Percentiles rank a stretch among this genome's conserved stretches.
Evolutionary conservation across 129 eudicot genomes (phyloP).

Genomic region (Sambucus nigra): DNA sequence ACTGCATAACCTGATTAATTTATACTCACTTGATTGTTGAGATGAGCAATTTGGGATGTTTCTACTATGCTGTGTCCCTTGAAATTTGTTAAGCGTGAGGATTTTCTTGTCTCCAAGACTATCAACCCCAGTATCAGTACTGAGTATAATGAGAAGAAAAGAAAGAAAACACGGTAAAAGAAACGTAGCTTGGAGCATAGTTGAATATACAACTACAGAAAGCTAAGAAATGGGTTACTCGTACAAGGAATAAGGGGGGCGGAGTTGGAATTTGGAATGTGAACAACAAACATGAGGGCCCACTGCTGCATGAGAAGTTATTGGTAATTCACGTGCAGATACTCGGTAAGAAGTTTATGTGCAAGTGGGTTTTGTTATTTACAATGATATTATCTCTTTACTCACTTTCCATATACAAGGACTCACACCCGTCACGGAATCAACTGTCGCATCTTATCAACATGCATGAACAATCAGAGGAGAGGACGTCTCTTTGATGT

Average conservation of each 20-base stretch:
- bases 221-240: constrained; percentile 11
- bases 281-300: constrained; percentile 68
- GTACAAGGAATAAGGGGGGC: background rate
- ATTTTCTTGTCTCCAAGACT: constrained; percentile 25
- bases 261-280: constrained; percentile 53
- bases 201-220: background rate
- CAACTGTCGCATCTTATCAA: no score
- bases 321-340: constrained; percentile 75
- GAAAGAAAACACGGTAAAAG: constrained; percentile 11
- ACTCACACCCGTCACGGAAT: no score
- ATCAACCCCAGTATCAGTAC: constrained; percentile 4
- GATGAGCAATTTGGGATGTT: constrained; percentile 23
- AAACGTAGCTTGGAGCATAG: constrained; percentile 3
- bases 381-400: background rate
- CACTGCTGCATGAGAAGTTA: constrained; percentile 94
- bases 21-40: constrained; percentile 61
- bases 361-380: background rate
- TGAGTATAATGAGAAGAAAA: constrained; percentile 16
- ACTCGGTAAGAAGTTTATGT: background rate
- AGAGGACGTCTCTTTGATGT: background rate
- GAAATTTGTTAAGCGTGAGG: constrained; percentile 35
- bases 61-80: constrained; percentile 22
- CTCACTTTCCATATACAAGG: background rate
- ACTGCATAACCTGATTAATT: background rate
- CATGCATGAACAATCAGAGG: no score